These are phyloP conservation scores for Candida maris DNA, from an alignment of 805 yeast genomes.

Conservation along the genomic window DNA sequence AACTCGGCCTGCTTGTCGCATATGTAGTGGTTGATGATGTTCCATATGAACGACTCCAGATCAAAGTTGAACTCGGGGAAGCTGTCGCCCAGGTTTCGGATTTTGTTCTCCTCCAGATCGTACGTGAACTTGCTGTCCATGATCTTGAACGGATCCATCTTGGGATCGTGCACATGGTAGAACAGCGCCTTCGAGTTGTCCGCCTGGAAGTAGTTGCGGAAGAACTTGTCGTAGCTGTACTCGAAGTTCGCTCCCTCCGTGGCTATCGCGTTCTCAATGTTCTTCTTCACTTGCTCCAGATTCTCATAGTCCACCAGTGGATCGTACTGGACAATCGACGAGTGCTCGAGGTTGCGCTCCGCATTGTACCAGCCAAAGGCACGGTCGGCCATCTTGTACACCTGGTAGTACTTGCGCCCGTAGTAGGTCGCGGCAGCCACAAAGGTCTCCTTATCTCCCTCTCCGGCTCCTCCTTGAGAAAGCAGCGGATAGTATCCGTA, in stretches of 20 bases:
- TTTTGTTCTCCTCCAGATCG: constrained; percentile 28
- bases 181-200: constrained; percentile 29
- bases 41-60: constrained; percentile 33
- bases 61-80: constrained; percentile 31
- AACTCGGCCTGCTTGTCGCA: constrained; percentile 28
- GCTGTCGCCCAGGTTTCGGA: constrained; percentile 34
- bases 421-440: constrained; percentile 63
- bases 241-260: constrained; percentile 22
- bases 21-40: constrained; percentile 30
- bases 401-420: constrained; percentile 50
- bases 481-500: constrained; percentile 54
- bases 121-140: constrained; percentile 26
- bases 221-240: constrained; percentile 28
- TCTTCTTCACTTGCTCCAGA: constrained; percentile 22
- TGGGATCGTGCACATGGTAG: constrained; percentile 53
- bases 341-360: constrained; percentile 32
- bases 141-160: constrained; percentile 48
- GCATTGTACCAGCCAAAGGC: constrained; percentile 32
- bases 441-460: constrained; percentile 75
- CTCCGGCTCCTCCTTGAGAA: constrained; percentile 63
- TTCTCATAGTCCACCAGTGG: constrained; percentile 30
- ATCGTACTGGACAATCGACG: constrained; percentile 34
- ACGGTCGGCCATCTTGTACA: constrained; percentile 36
- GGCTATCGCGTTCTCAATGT: constrained; percentile 22
- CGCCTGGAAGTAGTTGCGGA: constrained; percentile 24